A percentile compares a stretch with the other conserved stretches of the same genome.
Conservation (phyloP, 2,329 filamentous ascomycete genomes). For the Pseudogymnoascus sp. region DNA sequence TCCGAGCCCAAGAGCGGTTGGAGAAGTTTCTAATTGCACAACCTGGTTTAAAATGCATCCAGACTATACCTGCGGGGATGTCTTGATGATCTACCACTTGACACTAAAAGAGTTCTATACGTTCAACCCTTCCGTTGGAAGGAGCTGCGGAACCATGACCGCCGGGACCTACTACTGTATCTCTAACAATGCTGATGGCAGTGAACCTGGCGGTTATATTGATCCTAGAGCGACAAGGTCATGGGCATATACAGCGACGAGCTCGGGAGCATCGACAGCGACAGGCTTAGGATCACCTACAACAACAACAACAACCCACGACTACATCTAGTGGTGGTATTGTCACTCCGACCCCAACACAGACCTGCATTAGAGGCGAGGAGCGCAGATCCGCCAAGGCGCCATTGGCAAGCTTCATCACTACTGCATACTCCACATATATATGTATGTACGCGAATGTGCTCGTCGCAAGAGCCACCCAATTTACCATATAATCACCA, state of each 20-base stretch:
- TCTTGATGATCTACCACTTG: not conserved
- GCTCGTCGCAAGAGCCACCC: too few species aligned
- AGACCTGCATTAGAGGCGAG: slow-evolving; percentile 8
- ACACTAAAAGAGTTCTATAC: not conserved
- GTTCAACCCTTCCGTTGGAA: not conserved
- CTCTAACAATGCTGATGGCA: not conserved
- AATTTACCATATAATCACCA: too few species aligned
- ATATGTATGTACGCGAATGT: too few species aligned
- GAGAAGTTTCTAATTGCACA: not conserved
- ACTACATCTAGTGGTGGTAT: not conserved
- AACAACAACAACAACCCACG: not conserved
- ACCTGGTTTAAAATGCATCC: not conserved
- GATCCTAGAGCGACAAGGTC: not conserved
- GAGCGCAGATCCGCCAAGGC: too few species aligned
- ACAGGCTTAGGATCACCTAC: not conserved
- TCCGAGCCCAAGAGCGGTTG: not conserved
- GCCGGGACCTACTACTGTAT: not conserved
- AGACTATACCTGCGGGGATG: not conserved
- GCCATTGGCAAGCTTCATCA: too few species aligned
- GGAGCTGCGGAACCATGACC: not conserved
- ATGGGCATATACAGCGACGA: not conserved
- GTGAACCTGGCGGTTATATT: not conserved
- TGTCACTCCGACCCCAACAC: slow-evolving; percentile 16
- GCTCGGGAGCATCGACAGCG: not conserved
- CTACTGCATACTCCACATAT: too few species aligned